phyloP scores from a whole-genome alignment of 441 rosid species.

The Brassica hybrid region DNA sequence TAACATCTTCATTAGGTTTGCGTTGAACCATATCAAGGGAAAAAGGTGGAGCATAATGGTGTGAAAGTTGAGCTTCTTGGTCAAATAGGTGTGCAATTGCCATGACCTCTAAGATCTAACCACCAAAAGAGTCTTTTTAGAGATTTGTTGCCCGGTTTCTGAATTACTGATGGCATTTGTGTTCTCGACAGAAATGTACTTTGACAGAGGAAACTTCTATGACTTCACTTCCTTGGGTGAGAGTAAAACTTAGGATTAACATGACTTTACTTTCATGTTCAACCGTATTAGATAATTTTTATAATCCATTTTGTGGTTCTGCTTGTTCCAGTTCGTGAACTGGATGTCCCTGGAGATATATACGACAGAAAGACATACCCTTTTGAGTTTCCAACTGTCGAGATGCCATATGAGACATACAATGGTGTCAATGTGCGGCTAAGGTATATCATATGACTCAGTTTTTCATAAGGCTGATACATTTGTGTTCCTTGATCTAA shows the following conservation, averaged over 20 bases:
- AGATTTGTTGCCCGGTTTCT: conserved; percentile 18
- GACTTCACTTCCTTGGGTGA: conserved; percentile 95
- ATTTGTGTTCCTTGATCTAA: no score
- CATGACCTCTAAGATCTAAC: background rate
- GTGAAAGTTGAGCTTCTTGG: conserved; percentile 94
- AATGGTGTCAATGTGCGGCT: conserved; percentile 89
- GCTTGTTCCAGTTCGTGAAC: conserved; percentile 68
- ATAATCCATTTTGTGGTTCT: background rate
- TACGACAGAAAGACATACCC: conserved; percentile 87
- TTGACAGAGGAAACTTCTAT: conserved; percentile 90
- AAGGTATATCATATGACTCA: conserved; percentile 45
- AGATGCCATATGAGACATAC: conserved; percentile 94
- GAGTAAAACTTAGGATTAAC: conserved; percentile 31
- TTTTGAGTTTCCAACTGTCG: conserved; percentile 88
- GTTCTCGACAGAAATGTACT: conserved; percentile 73
- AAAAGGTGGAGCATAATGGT: conserved; percentile 91
- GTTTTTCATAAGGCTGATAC: no score
- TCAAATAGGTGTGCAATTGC: conserved; percentile 72
- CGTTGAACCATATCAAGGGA: conserved; percentile 84
- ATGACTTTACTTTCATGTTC: background rate
- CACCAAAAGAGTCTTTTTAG: conserved; percentile 10
- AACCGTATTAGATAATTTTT: background rate
- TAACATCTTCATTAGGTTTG: conserved; percentile 55
- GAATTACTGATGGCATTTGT: conserved; percentile 18
- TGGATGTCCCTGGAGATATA: conserved; percentile 93